Evolutionary conservation across 2,329 filamentous ascomycete genomes (phyloP).

Genomic region (Trichophyton verrucosum): DNA sequence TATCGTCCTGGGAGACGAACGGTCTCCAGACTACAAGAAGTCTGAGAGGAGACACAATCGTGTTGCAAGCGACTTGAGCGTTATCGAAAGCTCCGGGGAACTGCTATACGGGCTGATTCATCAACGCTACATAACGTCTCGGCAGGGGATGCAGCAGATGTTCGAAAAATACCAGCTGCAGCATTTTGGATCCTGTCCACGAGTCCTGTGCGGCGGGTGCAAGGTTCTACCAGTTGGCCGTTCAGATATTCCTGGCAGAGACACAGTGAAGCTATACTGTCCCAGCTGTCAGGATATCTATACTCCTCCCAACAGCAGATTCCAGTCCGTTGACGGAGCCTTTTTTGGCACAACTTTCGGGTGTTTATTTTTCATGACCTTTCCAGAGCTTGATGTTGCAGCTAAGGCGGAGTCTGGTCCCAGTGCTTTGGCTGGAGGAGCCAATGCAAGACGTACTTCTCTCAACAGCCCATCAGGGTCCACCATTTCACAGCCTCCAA

Average conservation of each 20-base stretch:
- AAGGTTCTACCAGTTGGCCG: conserved; percentile 86
- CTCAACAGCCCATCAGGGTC: conserved; percentile 15
- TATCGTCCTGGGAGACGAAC: conserved; percentile 52
- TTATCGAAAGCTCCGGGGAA: conserved; percentile 96
- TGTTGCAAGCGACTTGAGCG: conserved; percentile 82
- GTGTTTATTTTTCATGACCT: conserved; percentile 94
- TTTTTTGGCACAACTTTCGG: conserved; percentile 98
- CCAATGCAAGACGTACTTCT: conserved; percentile 13
- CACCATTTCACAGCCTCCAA: conserved; percentile 24
- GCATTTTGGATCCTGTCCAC: conserved; percentile 92
- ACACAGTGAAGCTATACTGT: conserved; percentile 97
- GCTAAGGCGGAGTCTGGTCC: conserved; percentile 46
- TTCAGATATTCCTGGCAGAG: conserved; percentile 87
- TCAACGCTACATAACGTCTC: conserved; percentile 93
- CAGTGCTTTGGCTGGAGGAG: conserved; percentile 19
- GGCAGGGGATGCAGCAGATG: conserved; percentile 96
- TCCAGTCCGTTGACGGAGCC: conserved; percentile 92
- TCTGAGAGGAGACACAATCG: conserved; percentile 66
- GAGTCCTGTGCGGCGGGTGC: conserved; percentile 80
- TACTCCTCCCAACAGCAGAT: conserved; percentile 90
- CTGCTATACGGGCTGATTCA: conserved; percentile 97
- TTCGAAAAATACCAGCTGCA: conserved; percentile 96
- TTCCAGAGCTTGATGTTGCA: conserved; percentile 81
- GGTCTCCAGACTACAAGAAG: conserved; percentile 34
- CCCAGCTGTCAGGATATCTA: conserved; percentile 95